phyloP scores from a whole-genome alignment of 2,329 filamentous ascomycete genomes.

The Penicillium fuscoglaucum region DNA sequence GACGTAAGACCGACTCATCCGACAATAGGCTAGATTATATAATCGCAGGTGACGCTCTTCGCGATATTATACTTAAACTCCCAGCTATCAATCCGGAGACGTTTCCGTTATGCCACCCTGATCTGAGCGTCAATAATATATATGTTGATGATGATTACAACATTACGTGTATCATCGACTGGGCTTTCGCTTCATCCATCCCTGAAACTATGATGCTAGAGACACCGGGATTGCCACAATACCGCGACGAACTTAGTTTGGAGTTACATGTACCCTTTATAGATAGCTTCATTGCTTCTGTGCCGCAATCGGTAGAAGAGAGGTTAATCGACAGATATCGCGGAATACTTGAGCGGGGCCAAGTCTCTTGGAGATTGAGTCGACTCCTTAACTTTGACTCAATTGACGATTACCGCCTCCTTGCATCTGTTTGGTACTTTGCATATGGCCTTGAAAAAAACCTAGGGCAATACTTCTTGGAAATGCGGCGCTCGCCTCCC shows the following conservation, averaged over 20 bases:
- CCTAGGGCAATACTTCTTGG: neutral
- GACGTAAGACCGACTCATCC: conserved; percentile 21
- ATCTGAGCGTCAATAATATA: neutral
- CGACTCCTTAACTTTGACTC: neutral
- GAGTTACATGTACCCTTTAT: neutral
- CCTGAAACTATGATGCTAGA: neutral
- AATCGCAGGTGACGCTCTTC: conserved; percentile 20
- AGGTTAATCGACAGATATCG: neutral
- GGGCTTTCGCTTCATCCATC: neutral
- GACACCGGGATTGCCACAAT: neutral
- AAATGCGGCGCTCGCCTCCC: neutral
- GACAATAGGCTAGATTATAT: conserved; percentile 31
- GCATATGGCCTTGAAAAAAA: neutral
- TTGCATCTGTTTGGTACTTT: neutral
- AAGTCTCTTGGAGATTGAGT: neutral
- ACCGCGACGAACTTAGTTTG: neutral
- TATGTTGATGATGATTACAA: neutral
- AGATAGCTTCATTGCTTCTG: neutral
- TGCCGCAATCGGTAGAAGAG: neutral
- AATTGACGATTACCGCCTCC: neutral
- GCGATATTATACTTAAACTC: conserved; percentile 14
- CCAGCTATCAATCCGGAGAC: neutral
- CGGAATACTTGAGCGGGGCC: neutral
- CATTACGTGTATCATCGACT: neutral
- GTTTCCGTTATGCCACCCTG: neutral